Conservation (phyloP, 2,329 filamentous ascomycete genomes). For the Podosphaera fusca region DNA sequence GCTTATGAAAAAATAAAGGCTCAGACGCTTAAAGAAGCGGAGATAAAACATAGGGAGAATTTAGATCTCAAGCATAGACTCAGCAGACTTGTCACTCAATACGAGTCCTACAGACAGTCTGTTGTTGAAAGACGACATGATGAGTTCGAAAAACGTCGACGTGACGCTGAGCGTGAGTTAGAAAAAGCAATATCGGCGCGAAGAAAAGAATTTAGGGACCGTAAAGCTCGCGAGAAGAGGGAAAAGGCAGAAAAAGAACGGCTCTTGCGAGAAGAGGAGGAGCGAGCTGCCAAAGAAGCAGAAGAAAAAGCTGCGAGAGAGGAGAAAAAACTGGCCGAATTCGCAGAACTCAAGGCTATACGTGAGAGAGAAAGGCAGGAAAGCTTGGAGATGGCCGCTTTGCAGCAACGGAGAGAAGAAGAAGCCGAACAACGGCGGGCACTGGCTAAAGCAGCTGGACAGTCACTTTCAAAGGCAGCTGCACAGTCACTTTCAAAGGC, state of each 20-base stretch:
- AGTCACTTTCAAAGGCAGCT: constrained; percentile 14
- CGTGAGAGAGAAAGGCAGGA: constrained; percentile 47
- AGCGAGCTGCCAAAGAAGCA: constrained; percentile 57
- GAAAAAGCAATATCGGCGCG: constrained; percentile 76
- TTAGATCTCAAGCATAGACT: constrained; percentile 88
- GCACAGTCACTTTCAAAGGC: constrained; percentile 17
- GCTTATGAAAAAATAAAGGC: constrained; percentile 60
- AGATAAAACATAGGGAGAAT: constrained; percentile 77
- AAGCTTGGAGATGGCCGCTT: constrained; percentile 34
- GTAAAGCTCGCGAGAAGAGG: constrained; percentile 57
- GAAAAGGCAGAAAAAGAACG: constrained; percentile 72
- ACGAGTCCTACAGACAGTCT: constrained; percentile 61
- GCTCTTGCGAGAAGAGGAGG: constrained; percentile 59
- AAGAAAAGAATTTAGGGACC: constrained; percentile 71
- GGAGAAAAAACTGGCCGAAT: constrained; percentile 52
- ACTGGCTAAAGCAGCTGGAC: constrained; percentile 27
- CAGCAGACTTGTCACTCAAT: constrained; percentile 58
- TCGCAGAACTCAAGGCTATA: constrained; percentile 43
- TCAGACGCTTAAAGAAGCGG: constrained; percentile 56
- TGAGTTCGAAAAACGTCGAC: constrained; percentile 86
- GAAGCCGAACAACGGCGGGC: constrained; percentile 60
- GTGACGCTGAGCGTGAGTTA: constrained; percentile 75
- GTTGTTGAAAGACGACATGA: constrained; percentile 74
- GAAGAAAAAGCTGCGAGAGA: constrained; percentile 62
- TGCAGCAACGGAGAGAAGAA: constrained; percentile 66